These are phyloP conservation scores for Plasmodium inui DNA, from an alignment of 169 alveolate species.

Conservation along the genomic window DNA sequence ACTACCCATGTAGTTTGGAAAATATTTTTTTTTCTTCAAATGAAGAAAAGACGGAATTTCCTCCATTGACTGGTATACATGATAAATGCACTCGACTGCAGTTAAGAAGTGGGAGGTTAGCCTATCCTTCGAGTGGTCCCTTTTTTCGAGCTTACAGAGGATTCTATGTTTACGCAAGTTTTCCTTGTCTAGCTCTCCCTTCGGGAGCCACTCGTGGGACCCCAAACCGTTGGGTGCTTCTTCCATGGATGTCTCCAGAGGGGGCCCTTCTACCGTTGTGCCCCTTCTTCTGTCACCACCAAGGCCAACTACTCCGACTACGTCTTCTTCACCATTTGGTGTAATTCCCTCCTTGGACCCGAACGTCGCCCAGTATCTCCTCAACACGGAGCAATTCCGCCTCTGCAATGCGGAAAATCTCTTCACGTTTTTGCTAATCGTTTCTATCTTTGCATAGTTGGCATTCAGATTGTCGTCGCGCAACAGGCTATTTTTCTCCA, in stretches of 20 bases:
- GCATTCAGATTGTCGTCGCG: background rate
- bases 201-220: slow-evolving; percentile 19
- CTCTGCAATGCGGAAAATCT: slow-evolving; percentile 51
- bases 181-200: background rate
- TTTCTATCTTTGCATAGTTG: slow-evolving; percentile 47
- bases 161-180: slow-evolving; percentile 7
- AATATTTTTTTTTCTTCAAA: slow-evolving; percentile 4
- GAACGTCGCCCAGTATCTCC: slow-evolving; percentile 43
- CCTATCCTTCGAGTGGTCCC: slow-evolving; percentile 7
- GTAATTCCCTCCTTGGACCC: slow-evolving; percentile 17
- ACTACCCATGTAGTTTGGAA: background rate
- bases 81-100: slow-evolving; percentile 36
- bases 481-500: background rate
- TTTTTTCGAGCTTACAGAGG: slow-evolving; percentile 40
- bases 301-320: background rate
- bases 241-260: background rate
- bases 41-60: slow-evolving; percentile 71
- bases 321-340: background rate
- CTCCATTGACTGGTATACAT: slow-evolving; percentile 20
- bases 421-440: slow-evolving; percentile 50
- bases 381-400: slow-evolving; percentile 30
- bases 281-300: background rate
- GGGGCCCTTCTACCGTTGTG: background rate
- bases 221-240: background rate
- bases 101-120: slow-evolving; percentile 37